phyloP scores from a whole-genome alignment of 352 stramenopile species.

The Thraustochytrium striatum region DNA sequence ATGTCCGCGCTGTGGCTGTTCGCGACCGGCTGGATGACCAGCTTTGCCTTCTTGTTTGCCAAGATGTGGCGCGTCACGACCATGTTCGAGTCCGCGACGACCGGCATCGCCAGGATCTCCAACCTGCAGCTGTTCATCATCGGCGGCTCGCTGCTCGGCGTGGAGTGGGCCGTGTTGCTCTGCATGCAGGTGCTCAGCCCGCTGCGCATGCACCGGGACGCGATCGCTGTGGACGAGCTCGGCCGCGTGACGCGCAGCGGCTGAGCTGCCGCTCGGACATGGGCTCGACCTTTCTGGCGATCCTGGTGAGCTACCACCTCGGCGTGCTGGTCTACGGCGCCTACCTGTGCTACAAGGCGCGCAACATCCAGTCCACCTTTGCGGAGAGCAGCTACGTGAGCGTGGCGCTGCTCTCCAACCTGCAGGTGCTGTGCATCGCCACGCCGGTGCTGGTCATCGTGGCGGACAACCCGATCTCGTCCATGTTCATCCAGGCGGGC shows the following conservation, averaged over 20 bases:
- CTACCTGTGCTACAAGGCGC: neutral
- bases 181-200: neutral
- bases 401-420: neutral
- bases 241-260: no score
- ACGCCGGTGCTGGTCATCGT: neutral
- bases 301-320: neutral
- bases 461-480: neutral
- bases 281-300: neutral
- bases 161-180: neutral
- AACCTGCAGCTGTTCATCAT: no score
- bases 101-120: no score
- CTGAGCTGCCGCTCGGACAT: neutral
- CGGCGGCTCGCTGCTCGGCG: neutral
- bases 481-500: neutral
- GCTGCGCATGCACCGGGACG: neutral
- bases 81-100: no score
- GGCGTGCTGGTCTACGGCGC: neutral
- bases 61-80: neutral
- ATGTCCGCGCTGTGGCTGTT: neutral
- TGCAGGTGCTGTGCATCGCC: neutral
- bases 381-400: neutral
- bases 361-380: neutral
- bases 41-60: neutral
- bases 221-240: no score
- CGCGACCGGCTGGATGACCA: neutral